Conservation (phyloP, 805 yeast species). For the Crinitomyces ghanaensis region DNA sequence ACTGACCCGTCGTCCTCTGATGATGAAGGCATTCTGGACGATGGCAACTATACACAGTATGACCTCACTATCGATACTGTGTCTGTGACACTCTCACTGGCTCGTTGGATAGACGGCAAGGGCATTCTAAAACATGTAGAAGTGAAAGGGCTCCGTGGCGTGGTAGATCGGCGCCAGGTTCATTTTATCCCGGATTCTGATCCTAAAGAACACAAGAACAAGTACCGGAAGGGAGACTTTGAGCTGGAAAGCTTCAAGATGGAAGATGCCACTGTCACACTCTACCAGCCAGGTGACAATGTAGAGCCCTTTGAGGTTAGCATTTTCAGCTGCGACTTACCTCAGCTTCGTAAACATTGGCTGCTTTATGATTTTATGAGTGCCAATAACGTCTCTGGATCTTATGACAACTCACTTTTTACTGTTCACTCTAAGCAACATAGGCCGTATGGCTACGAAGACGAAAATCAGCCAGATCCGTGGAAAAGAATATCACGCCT, state of each 20-base stretch:
- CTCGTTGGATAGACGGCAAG: slow-evolving; percentile 80
- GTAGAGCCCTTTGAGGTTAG: slow-evolving; percentile 81
- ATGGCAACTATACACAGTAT: slow-evolving; percentile 95
- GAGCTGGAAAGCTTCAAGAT: slow-evolving; percentile 73
- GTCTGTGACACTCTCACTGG: slow-evolving; percentile 65
- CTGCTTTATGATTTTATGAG: slow-evolving; percentile 75
- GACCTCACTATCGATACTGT: slow-evolving; percentile 84
- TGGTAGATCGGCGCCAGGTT: slow-evolving; percentile 83
- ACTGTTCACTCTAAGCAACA: slow-evolving; percentile 76
- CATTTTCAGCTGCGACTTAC: slow-evolving; percentile 74
- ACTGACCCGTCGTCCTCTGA: slow-evolving; percentile 7
- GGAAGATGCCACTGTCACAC: slow-evolving; percentile 75
- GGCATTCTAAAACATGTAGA: slow-evolving; percentile 78
- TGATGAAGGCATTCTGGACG: too few relatives aligned
- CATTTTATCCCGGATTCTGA: slow-evolving; percentile 72
- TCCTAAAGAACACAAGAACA: slow-evolving; percentile 67
- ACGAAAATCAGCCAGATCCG: slow-evolving; percentile 21
- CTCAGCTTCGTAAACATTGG: slow-evolving; percentile 84
- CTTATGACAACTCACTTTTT: slow-evolving; percentile 86
- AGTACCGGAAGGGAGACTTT: slow-evolving; percentile 79
- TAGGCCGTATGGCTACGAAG: slow-evolving; percentile 25
- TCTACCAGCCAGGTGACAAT: slow-evolving; percentile 61
- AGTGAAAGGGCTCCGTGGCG: slow-evolving; percentile 79
- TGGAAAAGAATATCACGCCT: slow-evolving; percentile 63
- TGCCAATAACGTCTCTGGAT: slow-evolving; percentile 77